Base-by-base conservation (phyloP, 2,329 filamentous ascomycete genomes). In the Incumbomyces delicatus region DNA sequence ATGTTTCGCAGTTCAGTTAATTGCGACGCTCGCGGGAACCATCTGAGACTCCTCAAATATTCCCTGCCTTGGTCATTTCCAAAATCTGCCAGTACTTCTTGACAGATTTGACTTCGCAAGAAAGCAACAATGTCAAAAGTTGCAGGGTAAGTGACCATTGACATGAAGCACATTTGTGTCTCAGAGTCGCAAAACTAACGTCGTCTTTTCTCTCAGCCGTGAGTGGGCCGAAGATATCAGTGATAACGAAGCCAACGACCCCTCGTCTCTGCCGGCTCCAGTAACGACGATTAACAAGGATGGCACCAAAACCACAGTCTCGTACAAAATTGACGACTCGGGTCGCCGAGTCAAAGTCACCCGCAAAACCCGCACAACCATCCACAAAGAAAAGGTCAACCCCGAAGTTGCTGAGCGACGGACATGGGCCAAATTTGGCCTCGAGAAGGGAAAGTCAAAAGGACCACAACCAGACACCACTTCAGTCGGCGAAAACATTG, bases 301-400 rank as follows among this genome's bases (percentile, higher is more conserved):
- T 68, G 92, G 94, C 65, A 95, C 87, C 61, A 95, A 95, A 73
- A 98, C 94, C 39, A 85, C 92, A 59, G 83, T 95, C 63, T 86
- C 85, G 53, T 94, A 87, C 74, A 79, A 81, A 61, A 81, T 87
- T 73, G 90, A 95, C 73, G 92, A 98, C 58, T 79, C 90, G 53
- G 86, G 86, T 69, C 89, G 94, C 68, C 94, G 94, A 70, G 85
- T 96, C 63, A 96, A 96, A 78, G 92, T 88, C 53, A 96, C 89
- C 51, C 89, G 92, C 66, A 87, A 89, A 60, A 90, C 96, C 72
- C 87, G 89, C 65, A 87, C 87, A 62, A 94, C 85, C 53, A 83
- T 89, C 58, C 81, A 94, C 69, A 89, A 87, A 68, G 87, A 94
- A 70, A 80, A 86, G 56, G 90, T 98, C 60, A 96, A 96, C 77